Evolutionary conservation across 2,329 filamentous ascomycete species (phyloP), one percentile per base, ranked within the genome.

Genomic region (Rhexocercosporidium sp.): DNA sequence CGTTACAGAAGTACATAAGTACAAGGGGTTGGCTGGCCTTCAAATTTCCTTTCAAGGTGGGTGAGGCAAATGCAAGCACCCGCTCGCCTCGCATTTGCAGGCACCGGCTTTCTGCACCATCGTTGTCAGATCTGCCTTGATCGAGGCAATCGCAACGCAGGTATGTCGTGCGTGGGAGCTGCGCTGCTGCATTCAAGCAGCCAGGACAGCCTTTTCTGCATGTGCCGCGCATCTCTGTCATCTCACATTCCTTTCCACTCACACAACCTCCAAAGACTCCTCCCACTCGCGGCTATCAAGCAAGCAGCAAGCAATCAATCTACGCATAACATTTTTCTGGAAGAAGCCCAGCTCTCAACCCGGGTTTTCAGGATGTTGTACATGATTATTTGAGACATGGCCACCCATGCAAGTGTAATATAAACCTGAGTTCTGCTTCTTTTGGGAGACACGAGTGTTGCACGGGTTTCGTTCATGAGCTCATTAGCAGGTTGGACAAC

Each of bases 381-480:
- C 70, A 73, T 54, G 37, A 66, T 69, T 65, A 68, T 67, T 69
- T 59, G 64, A 68, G 64, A 66, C 59, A 61, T 57, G 41, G 47
- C 63, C 47, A 64, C 63, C 41, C 66, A 69, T 72, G 69, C 73
- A 71, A 65, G 66, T 59, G 66, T 66, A 71, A 73, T 70, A 72
- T 72, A 68, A 69, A 67, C 22, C 51, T 65, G 59, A 66, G 60
- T 49, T 72, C 67, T 69, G 64, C 66, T 72, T 72, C 60, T 57
- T 72, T 70, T 72, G 70, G 72, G 70, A n/a, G n/a, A 74, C 70
- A 74, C 69, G 71, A 75, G 67, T 41, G 72, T 74, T 65, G 69
- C 69, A 75, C 73, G 25, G 54, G 64, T 37, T 65, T 72, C 57
- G 56, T 70, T 67, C 67, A 66, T 39, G 34, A 49, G 27, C 31